Percentiles rank a stretch among this genome's conserved stretches.
phyloP scores from a whole-genome alignment of 768 basidiomycete genomes.

The Leucocoprinus birnbaumii region DNA sequence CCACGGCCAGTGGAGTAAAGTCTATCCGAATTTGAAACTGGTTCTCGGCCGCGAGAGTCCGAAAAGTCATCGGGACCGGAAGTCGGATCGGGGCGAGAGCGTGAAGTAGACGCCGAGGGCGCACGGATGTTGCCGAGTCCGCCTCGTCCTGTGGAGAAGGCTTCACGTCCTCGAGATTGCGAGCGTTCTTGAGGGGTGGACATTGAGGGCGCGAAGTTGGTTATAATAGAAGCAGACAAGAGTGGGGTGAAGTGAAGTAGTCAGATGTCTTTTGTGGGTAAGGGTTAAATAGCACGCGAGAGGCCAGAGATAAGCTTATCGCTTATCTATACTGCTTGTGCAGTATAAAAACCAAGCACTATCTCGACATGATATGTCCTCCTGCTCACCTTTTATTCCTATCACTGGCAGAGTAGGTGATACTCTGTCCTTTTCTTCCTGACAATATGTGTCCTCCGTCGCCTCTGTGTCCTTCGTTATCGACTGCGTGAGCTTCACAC shows the following conservation, averaged over 20 bases:
- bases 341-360: neutral
- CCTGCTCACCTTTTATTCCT: neutral
- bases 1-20: slow-evolving; percentile 69
- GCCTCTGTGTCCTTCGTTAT: neutral
- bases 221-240: neutral
- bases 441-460: neutral
- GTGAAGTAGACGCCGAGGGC: slow-evolving; percentile 43
- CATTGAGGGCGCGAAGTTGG: neutral
- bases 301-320: slow-evolving; percentile 3
- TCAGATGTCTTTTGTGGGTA: neutral
- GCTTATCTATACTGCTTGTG: neutral
- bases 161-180: slow-evolving; percentile 55
- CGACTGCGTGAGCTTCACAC: slow-evolving; percentile 1
- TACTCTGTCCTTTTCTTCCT: neutral
- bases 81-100: slow-evolving; percentile 24
- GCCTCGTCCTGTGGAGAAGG: slow-evolving; percentile 65
- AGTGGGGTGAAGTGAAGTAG: neutral
- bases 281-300: neutral
- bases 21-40: slow-evolving; percentile 32
- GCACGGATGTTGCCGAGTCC: slow-evolving; percentile 66
- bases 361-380: neutral
- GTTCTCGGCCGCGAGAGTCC: slow-evolving; percentile 61
- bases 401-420: neutral
- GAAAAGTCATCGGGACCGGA: slow-evolving; percentile 54
- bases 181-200: slow-evolving; percentile 37